Base-by-base conservation (phyloP, 176 grass and related monocot species). In the Saccharum spontaneum region DNA sequence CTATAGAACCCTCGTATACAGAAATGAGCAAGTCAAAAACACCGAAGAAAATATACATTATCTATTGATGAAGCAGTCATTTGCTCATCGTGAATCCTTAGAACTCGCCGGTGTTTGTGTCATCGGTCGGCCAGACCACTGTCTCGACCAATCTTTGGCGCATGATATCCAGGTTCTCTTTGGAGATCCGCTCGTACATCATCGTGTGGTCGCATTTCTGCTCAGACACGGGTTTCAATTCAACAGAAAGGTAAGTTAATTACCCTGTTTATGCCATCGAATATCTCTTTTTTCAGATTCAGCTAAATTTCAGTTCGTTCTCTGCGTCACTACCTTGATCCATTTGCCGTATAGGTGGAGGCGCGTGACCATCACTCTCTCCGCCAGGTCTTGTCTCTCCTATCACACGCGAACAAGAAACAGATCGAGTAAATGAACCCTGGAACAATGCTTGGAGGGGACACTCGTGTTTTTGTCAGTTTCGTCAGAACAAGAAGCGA, bases 331-430 rank as follows among this genome's bases (percentile, higher is more conserved):
- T 88, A 93, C 92, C 92, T 94, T 97, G 13, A 94, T 91, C 95
- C 95, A 99, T 92, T 89, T 88, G 76, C 91, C 49, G 82, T 98
- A 98, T 6, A 98, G 79, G 83, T 96, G 97, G 63, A 98, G 91
- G 61, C 97, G 91, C 61, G 93, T 98, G 61, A 98, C 68, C 97
- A 95, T 98, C 69, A 96, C 91, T 86, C 97, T 92, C 76, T 99
- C 91, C 20, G 97, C 93, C 63, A 96, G 75, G 36, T 96, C 93
- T 77, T 94, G 97, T 79, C 88, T 91, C 71, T 99, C 97, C 93
- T 98, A 24, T 38, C 66, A 41, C 18, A 82, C 7, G 10, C 14
- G 1, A 9, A 79, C 7, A 20, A 54, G 3, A 9, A 63, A 44
- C 10, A 14, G 7, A 49, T 64, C 66, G 67, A 69, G 41, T 4